Conservation (phyloP, 2,329 filamentous ascomycete genomes). For the Daldinia sp. region DNA sequence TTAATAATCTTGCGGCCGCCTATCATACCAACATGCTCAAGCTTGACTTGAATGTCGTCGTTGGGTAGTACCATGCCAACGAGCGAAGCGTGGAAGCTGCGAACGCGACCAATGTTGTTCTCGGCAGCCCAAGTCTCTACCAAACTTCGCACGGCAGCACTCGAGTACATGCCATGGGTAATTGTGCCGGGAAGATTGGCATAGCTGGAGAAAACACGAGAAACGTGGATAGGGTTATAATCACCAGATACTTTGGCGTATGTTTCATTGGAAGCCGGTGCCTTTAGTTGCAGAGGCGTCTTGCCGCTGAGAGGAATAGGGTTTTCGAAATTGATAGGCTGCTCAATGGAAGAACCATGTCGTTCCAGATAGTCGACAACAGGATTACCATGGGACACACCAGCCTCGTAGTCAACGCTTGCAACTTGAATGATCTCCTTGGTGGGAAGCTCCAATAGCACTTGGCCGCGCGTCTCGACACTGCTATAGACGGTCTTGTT, state of each 20-base stretch:
- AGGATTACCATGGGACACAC: conserved; percentile 92
- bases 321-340: conserved; percentile 97
- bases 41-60: conserved; percentile 92
- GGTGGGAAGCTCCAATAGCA: conserved; percentile 91
- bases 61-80: conserved; percentile 99
- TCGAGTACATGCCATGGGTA: conserved; percentile 99
- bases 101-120: conserved; percentile 96
- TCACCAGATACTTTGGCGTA: conserved; percentile 98
- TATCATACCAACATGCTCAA: conserved; percentile 98
- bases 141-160: conserved; percentile 92
- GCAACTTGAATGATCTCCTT: conserved; percentile 98
- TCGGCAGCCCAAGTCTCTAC: conserved; percentile 99
- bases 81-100: conserved; percentile 95
- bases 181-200: conserved; percentile 97
- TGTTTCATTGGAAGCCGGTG: conserved; percentile 95
- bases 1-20: conserved; percentile 99
- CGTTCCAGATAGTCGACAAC: conserved; percentile 96
- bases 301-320: conserved; percentile 95
- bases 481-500: conserved; percentile 92
- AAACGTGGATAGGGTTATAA: conserved; percentile 99
- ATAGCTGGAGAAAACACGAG: conserved; percentile 94
- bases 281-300: conserved; percentile 86
- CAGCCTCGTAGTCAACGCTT: conserved; percentile 95
- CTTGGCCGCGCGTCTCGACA: conserved; percentile 91
- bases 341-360: conserved; percentile 91